Base-by-base conservation (phyloP, 164 flowering plant species). In the Tetrastigma voinierianum region DNA sequence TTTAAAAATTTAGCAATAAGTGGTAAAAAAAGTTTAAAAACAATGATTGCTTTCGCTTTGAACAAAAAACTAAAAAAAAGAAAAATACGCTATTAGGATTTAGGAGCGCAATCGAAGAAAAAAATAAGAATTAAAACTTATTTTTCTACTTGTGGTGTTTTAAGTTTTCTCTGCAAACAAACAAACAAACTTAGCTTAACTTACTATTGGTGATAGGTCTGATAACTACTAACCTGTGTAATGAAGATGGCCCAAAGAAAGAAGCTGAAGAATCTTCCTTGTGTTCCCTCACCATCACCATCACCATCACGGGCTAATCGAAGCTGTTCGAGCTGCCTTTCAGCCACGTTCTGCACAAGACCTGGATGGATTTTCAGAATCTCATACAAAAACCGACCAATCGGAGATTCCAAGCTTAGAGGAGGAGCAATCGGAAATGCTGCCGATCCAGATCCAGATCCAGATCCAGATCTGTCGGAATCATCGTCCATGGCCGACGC, bases 291-390 rank as follows among this genome's bases (percentile, higher is more conserved):
- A 3, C 87, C 77, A n/a, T n/a, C n/a, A n/a, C n/a, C n/a, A n/a
- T n/a, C n/a, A n/a, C n/a, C n/a, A 59, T 89, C 91, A 44, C 89
- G 84, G 21, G 87, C 97, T 49, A 86, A 82, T 65, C 87, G 88
- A 57, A 95, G 93, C 78, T 82, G 95, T 64, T 94, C 86, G 52
- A 94, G 97, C 73, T 94, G 98, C 72, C 89, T 87, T 57, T 92
- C 98, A 46, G 90, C 97, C 0, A 97, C 98, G 61, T 96, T 92
- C 19, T 90, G 93, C 45, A 95, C 83, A 11, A 95, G 92, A 77
- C 91, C 97, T 1, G 98, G 98, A 51, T 91, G 97, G 72, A 83
- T 91, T 21, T 49, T 60, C 52, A 95, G 67, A 15, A 92, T 92
- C 70, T 92, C 89, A 47, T 88, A 82, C 57, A 95, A 76, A 64